phyloP scores from a whole-genome alignment of 768 basidiomycete species.

The Tephrocybe rancida region DNA sequence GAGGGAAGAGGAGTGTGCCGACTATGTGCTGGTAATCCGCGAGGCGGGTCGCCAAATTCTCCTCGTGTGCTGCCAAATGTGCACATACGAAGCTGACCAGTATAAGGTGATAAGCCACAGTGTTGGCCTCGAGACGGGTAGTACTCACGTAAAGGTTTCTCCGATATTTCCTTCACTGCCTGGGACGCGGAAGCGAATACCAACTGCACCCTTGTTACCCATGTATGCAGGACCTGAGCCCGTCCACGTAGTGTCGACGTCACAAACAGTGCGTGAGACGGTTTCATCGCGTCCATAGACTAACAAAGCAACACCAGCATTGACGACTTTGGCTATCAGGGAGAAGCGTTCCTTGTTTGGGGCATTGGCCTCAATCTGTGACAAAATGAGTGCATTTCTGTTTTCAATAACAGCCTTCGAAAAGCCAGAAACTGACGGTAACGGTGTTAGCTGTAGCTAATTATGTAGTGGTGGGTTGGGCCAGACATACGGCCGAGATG shows the following conservation, averaged over 20 bases:
- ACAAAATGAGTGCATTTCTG: slow-evolving; percentile 70
- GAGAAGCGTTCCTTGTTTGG: slow-evolving; percentile 76
- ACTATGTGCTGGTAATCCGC: slow-evolving; percentile 85
- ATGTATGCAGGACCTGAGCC: slow-evolving; percentile 73
- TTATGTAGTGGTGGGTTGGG: neutral
- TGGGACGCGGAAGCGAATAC: slow-evolving; percentile 77
- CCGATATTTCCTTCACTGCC: slow-evolving; percentile 55
- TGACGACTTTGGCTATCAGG: slow-evolving; percentile 77
- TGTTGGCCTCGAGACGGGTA: neutral
- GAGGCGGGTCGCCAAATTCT: slow-evolving; percentile 65
- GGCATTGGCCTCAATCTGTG: slow-evolving; percentile 71
- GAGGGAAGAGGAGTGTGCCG: slow-evolving; percentile 74
- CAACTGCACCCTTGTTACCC: slow-evolving; percentile 97
- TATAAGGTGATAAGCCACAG: slow-evolving; percentile 2
- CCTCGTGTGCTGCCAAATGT: slow-evolving; percentile 84
- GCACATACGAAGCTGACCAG: slow-evolving; percentile 73
- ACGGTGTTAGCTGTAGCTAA: slow-evolving; percentile 2
- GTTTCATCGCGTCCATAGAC: slow-evolving; percentile 82
- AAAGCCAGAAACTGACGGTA: slow-evolving; percentile 68
- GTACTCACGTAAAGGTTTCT: slow-evolving; percentile 83
- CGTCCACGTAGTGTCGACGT: slow-evolving; percentile 77
- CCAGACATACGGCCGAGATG: slow-evolving; percentile 76
- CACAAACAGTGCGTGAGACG: slow-evolving; percentile 56
- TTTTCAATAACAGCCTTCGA: slow-evolving; percentile 71
- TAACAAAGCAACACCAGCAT: slow-evolving; percentile 86